These are phyloP conservation scores for Delonix regia DNA, from an alignment of 306 rosid species.

Conservation along the genomic window DNA sequence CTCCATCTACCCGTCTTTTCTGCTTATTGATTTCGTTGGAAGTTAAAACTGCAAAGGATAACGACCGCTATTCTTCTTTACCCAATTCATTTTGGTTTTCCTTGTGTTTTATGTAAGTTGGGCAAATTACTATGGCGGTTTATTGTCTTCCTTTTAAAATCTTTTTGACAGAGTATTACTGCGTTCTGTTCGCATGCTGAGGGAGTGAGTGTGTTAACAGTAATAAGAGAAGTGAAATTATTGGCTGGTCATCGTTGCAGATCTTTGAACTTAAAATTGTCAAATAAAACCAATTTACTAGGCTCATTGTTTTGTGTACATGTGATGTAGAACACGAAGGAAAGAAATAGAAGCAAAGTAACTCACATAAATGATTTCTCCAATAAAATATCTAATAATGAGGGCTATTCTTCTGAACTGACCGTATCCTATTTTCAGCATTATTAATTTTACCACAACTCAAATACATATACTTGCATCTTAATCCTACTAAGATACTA, in stretches of 20 bases:
- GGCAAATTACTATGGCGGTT: not conserved
- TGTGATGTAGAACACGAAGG: not conserved
- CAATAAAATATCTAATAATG: not conserved
- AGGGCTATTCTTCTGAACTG: not conserved
- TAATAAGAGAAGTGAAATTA: slow-evolving; percentile 11
- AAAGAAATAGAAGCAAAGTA: not conserved
- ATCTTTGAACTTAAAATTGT: not conserved
- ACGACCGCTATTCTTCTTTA: not conserved
- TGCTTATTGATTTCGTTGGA: not conserved
- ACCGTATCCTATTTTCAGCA: not conserved
- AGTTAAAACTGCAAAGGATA: not conserved
- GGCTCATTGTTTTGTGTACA: slow-evolving; percentile 1
- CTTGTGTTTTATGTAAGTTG: not conserved
- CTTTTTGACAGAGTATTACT: not conserved
- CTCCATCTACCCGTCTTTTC: not conserved
- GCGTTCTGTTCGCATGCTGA: not conserved
- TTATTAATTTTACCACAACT: not conserved
- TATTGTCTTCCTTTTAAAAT: not conserved
- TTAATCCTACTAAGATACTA: not conserved
- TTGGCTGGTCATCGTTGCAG: not conserved
- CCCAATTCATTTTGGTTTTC: not conserved
- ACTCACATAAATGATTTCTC: not conserved
- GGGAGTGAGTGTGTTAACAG: not conserved
- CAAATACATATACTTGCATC: not conserved
- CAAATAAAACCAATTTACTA: not conserved